Evolutionary conservation across 1,284 basidiomycete genomes (phyloP).

Genomic region (Ceratobasidium theobromae): DNA sequence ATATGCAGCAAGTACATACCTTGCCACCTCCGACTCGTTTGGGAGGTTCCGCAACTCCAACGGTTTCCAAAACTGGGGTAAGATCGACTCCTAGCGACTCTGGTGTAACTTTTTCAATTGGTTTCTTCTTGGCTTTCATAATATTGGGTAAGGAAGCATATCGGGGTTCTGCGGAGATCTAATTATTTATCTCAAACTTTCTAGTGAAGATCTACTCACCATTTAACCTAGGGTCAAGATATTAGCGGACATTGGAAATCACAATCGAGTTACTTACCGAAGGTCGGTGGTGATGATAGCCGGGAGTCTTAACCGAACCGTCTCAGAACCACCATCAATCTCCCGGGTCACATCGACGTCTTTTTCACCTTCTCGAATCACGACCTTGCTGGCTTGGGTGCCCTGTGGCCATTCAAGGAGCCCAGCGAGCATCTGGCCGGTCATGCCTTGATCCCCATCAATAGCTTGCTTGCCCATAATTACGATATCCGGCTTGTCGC

Average conservation of each 20-base stretch:
- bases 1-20: constrained; percentile 49
- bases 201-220: constrained; percentile 45
- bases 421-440: constrained; percentile 97
- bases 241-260: not conserved
- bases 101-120: constrained; percentile 80
- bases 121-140: constrained; percentile 99
- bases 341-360: constrained; percentile 81
- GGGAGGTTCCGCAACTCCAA: constrained; percentile 91
- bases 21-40: constrained; percentile 91
- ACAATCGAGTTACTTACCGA: constrained; percentile 54
- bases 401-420: constrained; percentile 92
- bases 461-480: constrained; percentile 99
- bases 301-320: constrained; percentile 79
- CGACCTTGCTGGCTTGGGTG: constrained; percentile 91
- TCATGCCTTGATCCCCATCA: constrained; percentile 96
- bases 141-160: constrained; percentile 94
- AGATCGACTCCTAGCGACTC: constrained; percentile 83
- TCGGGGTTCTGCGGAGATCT: constrained; percentile 68
- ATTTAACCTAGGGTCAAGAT: constrained; percentile 49
- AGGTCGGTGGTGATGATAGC: constrained; percentile 92
- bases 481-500: constrained; percentile 75
- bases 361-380: constrained; percentile 68
- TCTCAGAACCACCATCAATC: constrained; percentile 92
- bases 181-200: not conserved
- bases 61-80: constrained; percentile 78